Evolutionary conservation across 768 basidiomycete genomes (phyloP).

Genomic region (Rhizopogon sp.): DNA sequence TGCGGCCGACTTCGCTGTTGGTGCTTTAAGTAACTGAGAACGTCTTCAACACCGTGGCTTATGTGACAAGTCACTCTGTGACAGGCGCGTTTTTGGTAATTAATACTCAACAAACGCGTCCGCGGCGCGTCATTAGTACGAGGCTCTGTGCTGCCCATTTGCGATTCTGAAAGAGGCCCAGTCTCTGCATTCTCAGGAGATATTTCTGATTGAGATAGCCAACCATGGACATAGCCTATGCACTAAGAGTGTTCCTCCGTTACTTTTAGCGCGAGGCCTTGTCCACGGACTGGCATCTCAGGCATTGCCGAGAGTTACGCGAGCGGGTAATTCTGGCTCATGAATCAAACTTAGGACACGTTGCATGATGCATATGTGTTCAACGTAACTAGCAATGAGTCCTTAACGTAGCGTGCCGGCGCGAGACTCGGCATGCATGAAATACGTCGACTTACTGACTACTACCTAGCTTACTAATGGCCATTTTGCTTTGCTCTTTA

Average conservation of each 20-base stretch:
- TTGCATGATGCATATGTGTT: too few relatives aligned
- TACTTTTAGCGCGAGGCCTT: too few relatives aligned
- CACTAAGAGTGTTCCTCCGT: too few relatives aligned
- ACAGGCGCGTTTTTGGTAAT: conserved; percentile 30
- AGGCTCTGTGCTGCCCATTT: background rate
- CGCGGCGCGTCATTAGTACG: conserved; percentile 7
- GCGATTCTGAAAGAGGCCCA: background rate
- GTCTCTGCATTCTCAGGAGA: background rate
- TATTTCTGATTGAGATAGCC: background rate
- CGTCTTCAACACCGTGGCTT: conserved; percentile 6
- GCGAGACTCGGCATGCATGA: too few relatives aligned
- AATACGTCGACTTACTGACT: too few relatives aligned
- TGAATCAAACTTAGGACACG: background rate
- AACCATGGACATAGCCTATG: too few relatives aligned
- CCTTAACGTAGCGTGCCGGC: too few relatives aligned
- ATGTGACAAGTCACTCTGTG: conserved; percentile 29
- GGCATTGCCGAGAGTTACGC: too few relatives aligned
- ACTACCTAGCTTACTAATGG: too few relatives aligned
- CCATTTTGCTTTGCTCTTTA: too few relatives aligned
- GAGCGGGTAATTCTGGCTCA: background rate
- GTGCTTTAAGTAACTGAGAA: conserved; percentile 1
- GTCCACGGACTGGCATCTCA: too few relatives aligned
- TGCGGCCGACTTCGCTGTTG: conserved; percentile 1
- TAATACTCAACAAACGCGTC: conserved; percentile 14
- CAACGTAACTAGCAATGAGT: too few relatives aligned